phyloP scores from a whole-genome alignment of 345 rosid species.

The thale cress (Arabidopsis thaliana) region DNA sequence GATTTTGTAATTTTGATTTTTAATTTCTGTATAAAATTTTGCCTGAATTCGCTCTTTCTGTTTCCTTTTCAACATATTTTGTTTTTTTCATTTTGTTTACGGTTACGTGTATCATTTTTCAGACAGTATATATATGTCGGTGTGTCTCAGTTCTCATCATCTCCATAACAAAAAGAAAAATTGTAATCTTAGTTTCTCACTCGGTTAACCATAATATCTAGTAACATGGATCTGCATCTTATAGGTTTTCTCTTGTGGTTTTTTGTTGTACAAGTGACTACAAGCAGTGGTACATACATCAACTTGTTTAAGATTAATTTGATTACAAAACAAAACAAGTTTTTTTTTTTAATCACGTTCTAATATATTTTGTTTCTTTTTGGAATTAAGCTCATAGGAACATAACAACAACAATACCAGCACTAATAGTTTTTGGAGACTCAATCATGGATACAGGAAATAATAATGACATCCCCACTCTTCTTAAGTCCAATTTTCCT shows the following conservation, averaged over 20 bases:
- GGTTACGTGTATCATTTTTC: neutral
- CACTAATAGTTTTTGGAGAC: slow-evolving; percentile 45
- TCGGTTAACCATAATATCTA: slow-evolving; percentile 3
- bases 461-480: slow-evolving; percentile 36
- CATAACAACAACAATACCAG: slow-evolving; percentile 28
- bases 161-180: neutral
- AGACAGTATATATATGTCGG: neutral
- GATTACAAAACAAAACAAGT: neutral
- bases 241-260: neutral
- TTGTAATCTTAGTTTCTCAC: neutral
- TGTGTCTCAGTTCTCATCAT: slow-evolving; percentile 13
- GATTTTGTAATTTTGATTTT: neutral
- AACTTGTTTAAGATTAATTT: neutral
- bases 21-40: neutral
- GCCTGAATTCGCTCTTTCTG: neutral
- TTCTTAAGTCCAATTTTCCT: slow-evolving; percentile 26
- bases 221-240: slow-evolving; percentile 23
- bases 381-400: neutral
- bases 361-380: neutral
- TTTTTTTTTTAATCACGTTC: neutral
- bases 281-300: slow-evolving; percentile 18
- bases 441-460: slow-evolving; percentile 45
- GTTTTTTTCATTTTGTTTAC: neutral
- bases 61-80: neutral
- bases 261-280: slow-evolving; percentile 1